Percentiles rank a stretch among this genome's conserved stretches.
Evolutionary conservation across 2,329 filamentous ascomycete genomes (phyloP).

Genomic region (Myrmaecium sp.): DNA sequence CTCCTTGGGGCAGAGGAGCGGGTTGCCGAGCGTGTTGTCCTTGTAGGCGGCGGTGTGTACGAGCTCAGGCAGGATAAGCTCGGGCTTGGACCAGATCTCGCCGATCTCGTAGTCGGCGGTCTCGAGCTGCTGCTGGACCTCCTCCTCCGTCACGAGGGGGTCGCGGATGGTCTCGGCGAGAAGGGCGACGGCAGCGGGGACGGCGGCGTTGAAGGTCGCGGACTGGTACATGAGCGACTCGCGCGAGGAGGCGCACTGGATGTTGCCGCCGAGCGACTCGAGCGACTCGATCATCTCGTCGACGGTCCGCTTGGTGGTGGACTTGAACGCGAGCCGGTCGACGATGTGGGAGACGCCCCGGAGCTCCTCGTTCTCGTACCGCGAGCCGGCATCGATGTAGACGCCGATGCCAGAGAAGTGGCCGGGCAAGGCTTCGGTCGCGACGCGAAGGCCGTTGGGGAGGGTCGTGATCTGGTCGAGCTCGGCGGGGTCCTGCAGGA

Average conservation of each 20-base stretch:
- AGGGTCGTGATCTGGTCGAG: slow-evolving; percentile 78
- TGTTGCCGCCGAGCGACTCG: slow-evolving; percentile 82
- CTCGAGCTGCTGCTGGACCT: slow-evolving; percentile 71
- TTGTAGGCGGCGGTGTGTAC: slow-evolving; percentile 92
- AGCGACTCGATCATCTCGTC: slow-evolving; percentile 80
- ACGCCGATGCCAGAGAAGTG: slow-evolving; percentile 91
- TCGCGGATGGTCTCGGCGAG: slow-evolving; percentile 89
- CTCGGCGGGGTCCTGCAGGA: slow-evolving; percentile 59
- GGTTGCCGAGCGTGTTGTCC: slow-evolving; percentile 90
- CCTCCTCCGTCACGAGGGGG: slow-evolving; percentile 67
- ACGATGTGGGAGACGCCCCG: slow-evolving; percentile 91
- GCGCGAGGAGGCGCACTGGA: slow-evolving; percentile 87
- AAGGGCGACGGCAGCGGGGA: slow-evolving; percentile 64
- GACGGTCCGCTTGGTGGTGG: slow-evolving; percentile 51
- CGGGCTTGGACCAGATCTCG: slow-evolving; percentile 95
- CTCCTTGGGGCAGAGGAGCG: slow-evolving; percentile 77
- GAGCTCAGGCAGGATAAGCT: slow-evolving; percentile 86
- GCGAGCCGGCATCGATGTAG: slow-evolving; percentile 87
- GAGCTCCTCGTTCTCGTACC: slow-evolving; percentile 74
- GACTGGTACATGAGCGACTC: slow-evolving; percentile 99
- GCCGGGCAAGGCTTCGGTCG: slow-evolving; percentile 83
- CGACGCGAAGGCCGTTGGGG: slow-evolving; percentile 82
- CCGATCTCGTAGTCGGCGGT: slow-evolving; percentile 91
- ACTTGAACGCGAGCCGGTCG: slow-evolving; percentile 89
- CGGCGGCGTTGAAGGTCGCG: slow-evolving; percentile 88